A percentile compares a stretch with the other conserved stretches of the same genome.
These are phyloP conservation scores for Colletotrichum paranaense DNA, from an alignment of 2,329 filamentous ascomycete genomes.

Conservation along the genomic window DNA sequence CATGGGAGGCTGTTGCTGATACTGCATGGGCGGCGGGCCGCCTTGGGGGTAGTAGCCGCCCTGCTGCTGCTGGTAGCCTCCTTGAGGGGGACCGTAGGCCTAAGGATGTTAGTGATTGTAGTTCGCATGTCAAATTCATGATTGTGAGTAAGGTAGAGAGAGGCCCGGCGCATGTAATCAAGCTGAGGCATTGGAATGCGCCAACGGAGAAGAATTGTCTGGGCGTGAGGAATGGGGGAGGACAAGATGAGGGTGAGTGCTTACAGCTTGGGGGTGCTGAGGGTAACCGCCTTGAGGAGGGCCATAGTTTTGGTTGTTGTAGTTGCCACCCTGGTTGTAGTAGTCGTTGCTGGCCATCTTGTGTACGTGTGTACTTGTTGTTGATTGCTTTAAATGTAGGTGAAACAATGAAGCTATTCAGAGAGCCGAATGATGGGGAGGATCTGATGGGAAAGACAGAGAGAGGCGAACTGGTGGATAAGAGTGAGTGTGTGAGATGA, in stretches of 20 bases:
- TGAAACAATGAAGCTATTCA: background rate
- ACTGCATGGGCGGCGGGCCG: constrained; percentile 55
- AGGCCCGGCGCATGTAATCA: background rate
- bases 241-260: constrained; percentile 29
- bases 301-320: constrained; percentile 37
- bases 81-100: constrained; percentile 44
- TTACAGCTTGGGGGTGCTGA: constrained; percentile 53
- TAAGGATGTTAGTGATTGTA: constrained; percentile 33
- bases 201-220: background rate
- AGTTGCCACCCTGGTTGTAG: constrained; percentile 47
- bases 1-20: constrained; percentile 50
- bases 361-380: background rate
- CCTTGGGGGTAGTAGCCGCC: constrained; percentile 45
- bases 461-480: background rate
- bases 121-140: background rate
- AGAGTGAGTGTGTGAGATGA: constrained; percentile 22
- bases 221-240: background rate
- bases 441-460: background rate
- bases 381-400: background rate
- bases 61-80: constrained; percentile 45
- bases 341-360: constrained; percentile 56
- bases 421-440: background rate
- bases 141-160: background rate
- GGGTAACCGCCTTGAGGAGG: constrained; percentile 43
- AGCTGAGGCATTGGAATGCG: background rate